Evolutionary conservation across 2,329 filamentous ascomycete species (phyloP).

Genomic region (Alternaria ethzedia): DNA sequence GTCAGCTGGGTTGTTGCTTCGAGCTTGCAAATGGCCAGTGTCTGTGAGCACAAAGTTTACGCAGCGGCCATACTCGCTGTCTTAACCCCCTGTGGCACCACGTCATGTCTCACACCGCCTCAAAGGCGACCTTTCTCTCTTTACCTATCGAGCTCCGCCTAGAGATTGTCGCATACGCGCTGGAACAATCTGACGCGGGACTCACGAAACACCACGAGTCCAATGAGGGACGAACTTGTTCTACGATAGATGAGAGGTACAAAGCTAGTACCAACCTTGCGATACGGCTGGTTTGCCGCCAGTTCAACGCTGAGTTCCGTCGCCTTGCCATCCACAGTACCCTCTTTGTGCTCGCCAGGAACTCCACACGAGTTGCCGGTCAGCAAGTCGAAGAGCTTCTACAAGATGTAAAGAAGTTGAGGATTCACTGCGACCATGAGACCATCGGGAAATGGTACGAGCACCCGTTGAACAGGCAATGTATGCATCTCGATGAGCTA

Average conservation of each 20-base stretch:
- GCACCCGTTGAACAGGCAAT: conserved; percentile 40
- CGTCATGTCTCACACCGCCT: background rate
- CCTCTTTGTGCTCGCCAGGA: conserved; percentile 39
- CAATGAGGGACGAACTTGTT: background rate
- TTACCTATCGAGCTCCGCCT: conserved; percentile 48
- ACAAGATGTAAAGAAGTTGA: conserved; percentile 39
- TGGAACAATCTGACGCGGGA: conserved; percentile 30
- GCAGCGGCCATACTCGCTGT: background rate
- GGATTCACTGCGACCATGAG: conserved; percentile 33
- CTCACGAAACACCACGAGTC: conserved; percentile 19
- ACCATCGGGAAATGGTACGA: conserved; percentile 40
- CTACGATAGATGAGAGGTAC: background rate
- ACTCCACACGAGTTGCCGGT: conserved; percentile 17
- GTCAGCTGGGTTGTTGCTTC: background rate
- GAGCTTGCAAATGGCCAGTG: background rate
- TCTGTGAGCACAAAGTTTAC: background rate
- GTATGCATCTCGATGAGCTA: conserved; percentile 37
- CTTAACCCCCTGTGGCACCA: background rate
- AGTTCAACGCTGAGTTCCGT: conserved; percentile 46
- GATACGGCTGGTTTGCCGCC: conserved; percentile 48
- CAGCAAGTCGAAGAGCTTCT: conserved; percentile 27
- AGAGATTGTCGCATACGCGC: conserved; percentile 36
- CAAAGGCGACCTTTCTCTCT: conserved; percentile 22
- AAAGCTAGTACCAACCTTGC: conserved; percentile 30
- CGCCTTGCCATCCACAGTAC: conserved; percentile 45